phyloP scores from a whole-genome alignment of 2,329 filamentous ascomycete genomes.

The Monilinia polystroma region DNA sequence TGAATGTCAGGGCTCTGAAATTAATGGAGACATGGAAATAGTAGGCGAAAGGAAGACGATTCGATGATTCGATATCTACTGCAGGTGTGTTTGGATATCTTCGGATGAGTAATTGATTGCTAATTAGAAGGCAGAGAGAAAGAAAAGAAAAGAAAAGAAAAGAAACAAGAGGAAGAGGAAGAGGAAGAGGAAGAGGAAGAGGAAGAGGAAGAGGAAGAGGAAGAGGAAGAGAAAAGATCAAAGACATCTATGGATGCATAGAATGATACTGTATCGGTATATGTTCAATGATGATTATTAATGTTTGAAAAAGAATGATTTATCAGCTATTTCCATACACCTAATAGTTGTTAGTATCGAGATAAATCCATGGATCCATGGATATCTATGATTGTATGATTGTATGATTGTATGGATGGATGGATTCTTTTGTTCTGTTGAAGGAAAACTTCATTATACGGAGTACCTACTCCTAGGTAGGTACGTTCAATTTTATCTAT shows the following conservation, averaged over 20 bases:
- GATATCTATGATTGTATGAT: no score
- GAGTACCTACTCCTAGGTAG: no score
- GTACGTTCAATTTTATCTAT: background rate
- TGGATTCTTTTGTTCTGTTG: background rate
- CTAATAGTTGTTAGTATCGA: no score
- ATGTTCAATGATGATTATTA: background rate
- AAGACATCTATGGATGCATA: no score
- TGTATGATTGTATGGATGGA: no score
- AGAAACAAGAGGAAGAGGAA: background rate
- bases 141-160: background rate
- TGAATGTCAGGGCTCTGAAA: background rate
- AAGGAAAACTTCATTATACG: background rate
- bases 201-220: no score
- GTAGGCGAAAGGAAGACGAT: background rate
- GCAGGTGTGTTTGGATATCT: no score
- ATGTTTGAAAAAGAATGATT: background rate
- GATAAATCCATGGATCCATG: no score
- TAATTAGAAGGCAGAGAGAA: background rate
- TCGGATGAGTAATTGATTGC: background rate
- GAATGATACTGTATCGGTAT: no score
- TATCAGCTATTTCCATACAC: no score
- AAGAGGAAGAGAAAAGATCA: background rate
- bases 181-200: background rate
- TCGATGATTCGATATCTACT: background rate
- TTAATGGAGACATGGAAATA: constrained; percentile 3